phyloP scores from a whole-genome alignment of 2,329 filamentous ascomycete species.

The Fusarium vanettenii region DNA sequence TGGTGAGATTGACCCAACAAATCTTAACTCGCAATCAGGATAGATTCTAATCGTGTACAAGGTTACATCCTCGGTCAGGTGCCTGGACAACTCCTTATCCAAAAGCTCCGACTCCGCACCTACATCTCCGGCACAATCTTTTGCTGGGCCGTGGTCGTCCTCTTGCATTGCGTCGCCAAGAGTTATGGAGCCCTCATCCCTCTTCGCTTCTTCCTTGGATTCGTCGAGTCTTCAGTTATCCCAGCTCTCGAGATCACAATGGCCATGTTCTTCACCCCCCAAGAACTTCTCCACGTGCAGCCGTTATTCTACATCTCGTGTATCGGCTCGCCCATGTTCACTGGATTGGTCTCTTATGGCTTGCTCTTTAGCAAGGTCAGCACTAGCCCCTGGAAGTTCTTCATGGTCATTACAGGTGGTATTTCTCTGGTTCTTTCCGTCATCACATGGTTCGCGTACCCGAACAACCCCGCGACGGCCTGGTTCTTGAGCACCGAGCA shows the following conservation, averaged over 20 bases:
- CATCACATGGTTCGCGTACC: conserved; percentile 25
- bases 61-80: not conserved
- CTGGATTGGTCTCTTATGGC: conserved; percentile 26
- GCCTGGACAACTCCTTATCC: not conserved
- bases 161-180: not conserved
- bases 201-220: not conserved
- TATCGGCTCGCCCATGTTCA: conserved; percentile 30
- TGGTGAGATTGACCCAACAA: not conserved
- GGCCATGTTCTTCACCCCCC: conserved; percentile 14
- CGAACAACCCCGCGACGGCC: conserved; percentile 24
- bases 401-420: conserved; percentile 30
- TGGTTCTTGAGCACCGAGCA: conserved; percentile 42
- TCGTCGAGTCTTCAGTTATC: not conserved
- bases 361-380: conserved; percentile 19
- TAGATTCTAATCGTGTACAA: not conserved
- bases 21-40: fast-evolving
- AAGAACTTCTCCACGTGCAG: conserved; percentile 22
- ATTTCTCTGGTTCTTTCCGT: conserved; percentile 20
- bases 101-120: not conserved
- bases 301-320: conserved; percentile 28
- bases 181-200: not conserved
- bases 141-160: not conserved
- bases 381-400: conserved; percentile 30
- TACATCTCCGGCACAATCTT: not conserved
- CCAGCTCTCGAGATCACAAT: not conserved